A percentile compares a stretch with the other conserved stretches of the same genome.
These are phyloP conservation scores for Nepenthes gracilis DNA, from an alignment of 148 eudicot species.

Conservation along the genomic window DNA sequence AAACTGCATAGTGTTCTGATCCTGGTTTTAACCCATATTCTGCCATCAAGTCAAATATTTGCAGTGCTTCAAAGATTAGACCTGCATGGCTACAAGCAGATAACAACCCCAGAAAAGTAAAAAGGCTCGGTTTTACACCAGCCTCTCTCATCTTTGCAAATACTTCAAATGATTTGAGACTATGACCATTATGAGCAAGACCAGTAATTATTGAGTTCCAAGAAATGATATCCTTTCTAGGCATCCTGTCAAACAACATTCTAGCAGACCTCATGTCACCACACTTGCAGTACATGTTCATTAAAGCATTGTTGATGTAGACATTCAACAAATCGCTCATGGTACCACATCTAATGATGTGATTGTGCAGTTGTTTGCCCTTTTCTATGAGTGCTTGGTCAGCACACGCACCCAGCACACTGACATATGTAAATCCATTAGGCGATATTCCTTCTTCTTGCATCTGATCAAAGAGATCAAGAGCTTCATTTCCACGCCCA, in stretches of 20 bases:
- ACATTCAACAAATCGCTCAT: constrained; percentile 16
- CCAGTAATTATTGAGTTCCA: constrained; percentile 73
- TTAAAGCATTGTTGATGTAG: constrained; percentile 46
- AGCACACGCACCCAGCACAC: constrained; percentile 60
- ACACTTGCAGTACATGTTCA: constrained; percentile 66
- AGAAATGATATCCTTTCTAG: constrained; percentile 41
- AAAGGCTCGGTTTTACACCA: constrained; percentile 36
- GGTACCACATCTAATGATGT: constrained; percentile 23
- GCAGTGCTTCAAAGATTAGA: constrained; percentile 36
- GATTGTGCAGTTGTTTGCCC: constrained; percentile 65
- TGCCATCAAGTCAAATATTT: constrained; percentile 28
- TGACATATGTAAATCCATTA: constrained; percentile 50
- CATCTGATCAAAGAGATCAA: constrained; percentile 44
- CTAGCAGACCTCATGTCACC: constrained; percentile 55
- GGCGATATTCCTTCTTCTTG: constrained; percentile 27
- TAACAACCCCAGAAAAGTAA: constrained; percentile 55
- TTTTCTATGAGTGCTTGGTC: constrained; percentile 39
- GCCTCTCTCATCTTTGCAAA: constrained; percentile 39
- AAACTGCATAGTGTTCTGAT: constrained; percentile 43
- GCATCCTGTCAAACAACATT: constrained; percentile 32
- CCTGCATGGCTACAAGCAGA: constrained; percentile 65
- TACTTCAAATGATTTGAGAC: constrained; percentile 30
- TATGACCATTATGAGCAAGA: constrained; percentile 57
- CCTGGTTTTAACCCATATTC: constrained; percentile 31
- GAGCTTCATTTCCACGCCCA: constrained; percentile 40